Conservation (phyloP, 2,329 filamentous ascomycete genomes). For the Fusarium globosum region DNA sequence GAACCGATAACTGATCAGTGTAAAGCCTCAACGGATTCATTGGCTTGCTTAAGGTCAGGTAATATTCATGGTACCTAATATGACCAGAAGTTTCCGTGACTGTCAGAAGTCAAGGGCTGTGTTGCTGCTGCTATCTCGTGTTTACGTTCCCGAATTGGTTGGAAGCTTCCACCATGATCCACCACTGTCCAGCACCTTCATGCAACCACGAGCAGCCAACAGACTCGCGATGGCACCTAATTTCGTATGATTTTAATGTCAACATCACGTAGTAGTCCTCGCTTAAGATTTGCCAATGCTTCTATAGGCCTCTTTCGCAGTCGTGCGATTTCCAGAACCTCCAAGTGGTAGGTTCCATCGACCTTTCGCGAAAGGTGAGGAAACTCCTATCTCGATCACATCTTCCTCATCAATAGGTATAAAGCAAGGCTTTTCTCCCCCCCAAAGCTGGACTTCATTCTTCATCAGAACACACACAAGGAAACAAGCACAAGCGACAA, state of each 20-base stretch:
- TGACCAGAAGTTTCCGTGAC: neutral
- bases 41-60: no score
- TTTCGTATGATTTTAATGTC: constrained; percentile 32
- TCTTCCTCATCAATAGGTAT: constrained; percentile 41
- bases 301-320: constrained; percentile 11
- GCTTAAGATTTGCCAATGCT: constrained; percentile 15
- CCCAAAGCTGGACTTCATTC: constrained; percentile 21
- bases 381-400: constrained; percentile 24
- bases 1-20: neutral
- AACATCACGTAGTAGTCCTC: constrained; percentile 6
- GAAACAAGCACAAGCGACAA: constrained; percentile 38
- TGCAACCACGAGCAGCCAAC: constrained; percentile 19
- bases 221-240: neutral
- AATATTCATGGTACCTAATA: neutral
- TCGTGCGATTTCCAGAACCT: constrained; percentile 43
- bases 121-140: neutral
- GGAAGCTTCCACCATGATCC: constrained; percentile 40
- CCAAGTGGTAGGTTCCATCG: constrained; percentile 27
- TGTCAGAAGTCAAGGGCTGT: neutral
- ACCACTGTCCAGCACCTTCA: constrained; percentile 34
- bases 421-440: constrained; percentile 42
- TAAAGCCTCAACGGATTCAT: neutral
- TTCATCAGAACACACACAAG: constrained; percentile 46
- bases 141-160: neutral
- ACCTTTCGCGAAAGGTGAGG: constrained; percentile 33